These are phyloP conservation scores for Naganishia randhawae DNA, from an alignment of 768 basidiomycete genomes.

Conservation along the genomic window DNA sequence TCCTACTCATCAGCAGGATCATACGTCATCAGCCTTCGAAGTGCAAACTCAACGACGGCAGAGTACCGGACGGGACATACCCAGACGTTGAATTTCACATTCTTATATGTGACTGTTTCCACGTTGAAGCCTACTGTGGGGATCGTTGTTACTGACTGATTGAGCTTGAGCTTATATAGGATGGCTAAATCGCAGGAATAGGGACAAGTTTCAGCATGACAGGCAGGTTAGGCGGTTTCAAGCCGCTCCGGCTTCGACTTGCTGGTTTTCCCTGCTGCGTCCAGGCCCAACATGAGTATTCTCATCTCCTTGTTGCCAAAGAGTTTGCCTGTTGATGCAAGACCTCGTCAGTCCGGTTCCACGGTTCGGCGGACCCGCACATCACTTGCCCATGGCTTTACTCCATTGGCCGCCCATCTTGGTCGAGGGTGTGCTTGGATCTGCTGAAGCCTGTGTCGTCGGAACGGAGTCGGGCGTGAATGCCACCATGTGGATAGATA, in stretches of 20 bases:
- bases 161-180: constrained; percentile 96
- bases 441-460: too few relatives aligned
- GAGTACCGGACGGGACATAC: constrained; percentile 19
- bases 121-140: constrained; percentile 99
- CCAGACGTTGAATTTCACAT: constrained; percentile 61
- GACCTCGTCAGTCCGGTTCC: background rate
- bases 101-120: constrained; percentile 98
- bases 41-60: too few relatives aligned
- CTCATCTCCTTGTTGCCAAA: constrained; percentile 99
- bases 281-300: constrained; percentile 90
- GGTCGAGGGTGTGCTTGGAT: too few relatives aligned
- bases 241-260: too few relatives aligned
- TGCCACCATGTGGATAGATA: too few relatives aligned
- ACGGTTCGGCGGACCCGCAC: background rate
- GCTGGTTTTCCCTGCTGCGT: constrained; percentile 99
- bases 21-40: constrained; percentile 1
- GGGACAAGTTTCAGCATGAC: background rate
- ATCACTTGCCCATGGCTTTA: constrained; percentile 47
- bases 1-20: constrained; percentile 53
- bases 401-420: constrained; percentile 48
- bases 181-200: constrained; percentile 65
- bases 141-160: constrained; percentile 97
- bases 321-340: constrained; percentile 63
- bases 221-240: background rate
- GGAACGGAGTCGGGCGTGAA: too few relatives aligned